A percentile compares a stretch with the other conserved stretches of the same genome.
Conservation (phyloP, 2,329 filamentous ascomycete genomes). For the Teratosphaeria gauchensis region DNA sequence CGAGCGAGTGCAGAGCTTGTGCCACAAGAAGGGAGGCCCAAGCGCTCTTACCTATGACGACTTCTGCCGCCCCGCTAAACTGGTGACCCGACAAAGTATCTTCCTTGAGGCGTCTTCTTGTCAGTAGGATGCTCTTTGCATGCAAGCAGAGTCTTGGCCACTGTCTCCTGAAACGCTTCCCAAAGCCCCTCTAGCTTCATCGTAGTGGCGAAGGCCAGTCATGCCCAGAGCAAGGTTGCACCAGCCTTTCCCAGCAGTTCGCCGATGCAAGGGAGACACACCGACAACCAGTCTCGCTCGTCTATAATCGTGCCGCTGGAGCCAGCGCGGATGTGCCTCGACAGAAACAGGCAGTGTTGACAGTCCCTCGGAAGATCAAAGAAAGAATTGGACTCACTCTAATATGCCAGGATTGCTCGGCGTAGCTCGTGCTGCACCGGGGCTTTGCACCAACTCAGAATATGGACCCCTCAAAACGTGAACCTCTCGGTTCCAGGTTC, state of each 20-base stretch:
- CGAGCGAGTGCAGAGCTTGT: slow-evolving; percentile 8
- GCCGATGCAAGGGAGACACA: background rate
- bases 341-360: background rate
- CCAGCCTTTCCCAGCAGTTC: background rate
- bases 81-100: background rate
- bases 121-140: background rate
- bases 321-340: background rate
- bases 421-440: background rate
- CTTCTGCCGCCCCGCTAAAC: background rate
- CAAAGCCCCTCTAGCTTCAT: background rate
- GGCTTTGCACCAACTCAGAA: background rate
- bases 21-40: slow-evolving; percentile 2
- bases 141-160: background rate
- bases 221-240: background rate
- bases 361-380: background rate
- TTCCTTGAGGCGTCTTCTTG: background rate
- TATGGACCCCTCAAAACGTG: background rate
- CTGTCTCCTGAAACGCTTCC: background rate
- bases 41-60: slow-evolving; percentile 2
- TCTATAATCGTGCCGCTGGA: background rate
- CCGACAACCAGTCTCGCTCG: background rate
- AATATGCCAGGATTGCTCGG: background rate
- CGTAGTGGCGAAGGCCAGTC: background rate
- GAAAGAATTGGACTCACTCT: background rate
- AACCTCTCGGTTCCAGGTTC: background rate